These are phyloP conservation scores for Chaetoceros tenuissimus DNA, from an alignment of 108 stramenopile genomes.

Conservation along the genomic window DNA sequence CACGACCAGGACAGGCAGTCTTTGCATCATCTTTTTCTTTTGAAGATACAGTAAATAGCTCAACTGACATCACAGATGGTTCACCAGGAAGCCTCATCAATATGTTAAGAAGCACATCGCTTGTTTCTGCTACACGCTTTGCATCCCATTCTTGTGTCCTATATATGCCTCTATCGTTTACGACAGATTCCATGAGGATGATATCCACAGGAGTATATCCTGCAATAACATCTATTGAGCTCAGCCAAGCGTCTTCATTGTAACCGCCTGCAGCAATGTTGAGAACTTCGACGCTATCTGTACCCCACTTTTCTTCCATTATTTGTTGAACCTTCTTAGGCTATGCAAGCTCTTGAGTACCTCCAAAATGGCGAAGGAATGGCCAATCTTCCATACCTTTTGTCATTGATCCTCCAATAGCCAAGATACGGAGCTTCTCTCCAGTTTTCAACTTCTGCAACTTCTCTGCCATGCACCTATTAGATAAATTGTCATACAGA, in stretches of 20 bases:
- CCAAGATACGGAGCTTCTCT: no score
- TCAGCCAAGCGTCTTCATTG: conserved; percentile 5
- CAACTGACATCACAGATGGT: conserved; percentile 11
- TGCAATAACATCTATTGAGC: neutral
- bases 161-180: conserved; percentile 8
- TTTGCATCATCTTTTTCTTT: conserved; percentile 4
- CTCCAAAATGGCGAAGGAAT: neutral
- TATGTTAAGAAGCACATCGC: conserved; percentile 1
- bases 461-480: no score
- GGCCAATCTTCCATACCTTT: neutral
- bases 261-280: conserved; percentile 7
- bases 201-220: conserved; percentile 2
- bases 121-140: conserved; percentile 1
- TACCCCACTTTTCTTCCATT: conserved; percentile 4
- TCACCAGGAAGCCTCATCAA: conserved; percentile 2
- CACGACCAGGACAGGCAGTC: conserved; percentile 1
- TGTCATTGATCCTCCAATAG: conserved; percentile 11
- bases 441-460: no score
- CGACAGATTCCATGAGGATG: conserved; percentile 8
- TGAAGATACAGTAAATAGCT: conserved; percentile 5
- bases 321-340: conserved; percentile 9
- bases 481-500: no score
- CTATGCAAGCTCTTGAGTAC: neutral
- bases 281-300: neutral
- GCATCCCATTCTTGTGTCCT: neutral